Percentiles rank a stretch among this genome's conserved stretches.
Conservation (phyloP, 768 basidiomycete species). For the Hemileccinum rubropunctum region DNA sequence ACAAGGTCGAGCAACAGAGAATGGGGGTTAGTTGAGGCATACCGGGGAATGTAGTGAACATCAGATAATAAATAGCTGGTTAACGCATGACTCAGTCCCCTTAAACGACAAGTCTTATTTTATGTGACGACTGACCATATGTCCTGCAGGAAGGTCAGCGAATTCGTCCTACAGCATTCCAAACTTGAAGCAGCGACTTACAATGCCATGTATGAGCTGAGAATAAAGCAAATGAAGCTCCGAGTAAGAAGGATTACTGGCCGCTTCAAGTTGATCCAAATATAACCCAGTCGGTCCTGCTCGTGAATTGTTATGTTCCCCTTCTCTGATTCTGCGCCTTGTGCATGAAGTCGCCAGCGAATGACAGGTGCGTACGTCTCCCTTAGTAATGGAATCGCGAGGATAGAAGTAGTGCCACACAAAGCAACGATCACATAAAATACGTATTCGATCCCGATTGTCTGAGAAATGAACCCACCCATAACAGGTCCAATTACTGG, state of each 20-base stretch:
- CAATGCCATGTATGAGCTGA: conserved; percentile 73
- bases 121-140: conserved; percentile 44
- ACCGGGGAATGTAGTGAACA: conserved; percentile 66
- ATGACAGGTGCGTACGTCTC: conserved; percentile 80
- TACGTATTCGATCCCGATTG: conserved; percentile 58
- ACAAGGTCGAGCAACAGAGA: background rate
- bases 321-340: conserved; percentile 46
- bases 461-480: conserved; percentile 63
- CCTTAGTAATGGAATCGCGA: conserved; percentile 60
- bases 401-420: conserved; percentile 40
- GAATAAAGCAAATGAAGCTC: conserved; percentile 67
- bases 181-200: conserved; percentile 39
- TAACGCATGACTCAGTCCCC: conserved; percentile 4
- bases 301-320: conserved; percentile 28
- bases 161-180: background rate
- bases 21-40: conserved; percentile 23
- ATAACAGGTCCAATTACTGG: conserved; percentile 62
- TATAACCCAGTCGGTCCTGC: conserved; percentile 35
- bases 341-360: conserved; percentile 43
- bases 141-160: conserved; percentile 36
- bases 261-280: conserved; percentile 62
- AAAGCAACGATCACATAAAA: conserved; percentile 50
- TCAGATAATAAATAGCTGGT: conserved; percentile 65
- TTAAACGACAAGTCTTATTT: background rate
- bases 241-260: conserved; percentile 56